These are phyloP conservation scores for Tetrahymena malaccensis DNA, from an alignment of 73 alveolate genomes.

Conservation along the genomic window DNA sequence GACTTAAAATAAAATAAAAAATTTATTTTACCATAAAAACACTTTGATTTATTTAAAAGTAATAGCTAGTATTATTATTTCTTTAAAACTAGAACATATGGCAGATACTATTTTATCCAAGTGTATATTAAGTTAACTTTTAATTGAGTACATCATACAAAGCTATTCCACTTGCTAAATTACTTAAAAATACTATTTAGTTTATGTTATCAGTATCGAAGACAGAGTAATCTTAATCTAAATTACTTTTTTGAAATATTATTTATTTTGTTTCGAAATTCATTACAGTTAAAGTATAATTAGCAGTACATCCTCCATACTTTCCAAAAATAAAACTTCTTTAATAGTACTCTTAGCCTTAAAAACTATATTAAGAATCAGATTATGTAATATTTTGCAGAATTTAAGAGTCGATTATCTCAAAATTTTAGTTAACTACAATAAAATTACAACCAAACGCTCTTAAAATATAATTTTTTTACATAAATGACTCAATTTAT, in stretches of 20 bases:
- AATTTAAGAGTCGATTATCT: neutral
- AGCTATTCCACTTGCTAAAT: neutral
- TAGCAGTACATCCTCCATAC: neutral
- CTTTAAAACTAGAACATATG: no score
- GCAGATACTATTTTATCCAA: neutral
- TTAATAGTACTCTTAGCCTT: neutral
- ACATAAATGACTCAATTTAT: neutral
- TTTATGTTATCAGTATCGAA: neutral
- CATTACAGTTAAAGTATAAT: neutral
- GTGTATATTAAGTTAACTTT: no score
- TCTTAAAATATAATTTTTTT: neutral
- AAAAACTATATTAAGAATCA: neutral
- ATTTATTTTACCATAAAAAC: no score
- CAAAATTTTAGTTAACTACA: neutral
- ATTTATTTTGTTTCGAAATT: neutral
- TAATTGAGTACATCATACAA: neutral
- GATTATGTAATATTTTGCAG: no score
- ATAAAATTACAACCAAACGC: neutral
- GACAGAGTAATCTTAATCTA: neutral
- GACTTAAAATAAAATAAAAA: no score
- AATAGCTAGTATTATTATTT: neutral
- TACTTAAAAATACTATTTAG: neutral
- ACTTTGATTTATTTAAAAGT: no score
- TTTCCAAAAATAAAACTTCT: neutral
- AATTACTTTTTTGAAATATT: no score